These are phyloP conservation scores for Cystobasidiopsis lactophilus DNA, from an alignment of 768 basidiomycete species.

Conservation along the genomic window DNA sequence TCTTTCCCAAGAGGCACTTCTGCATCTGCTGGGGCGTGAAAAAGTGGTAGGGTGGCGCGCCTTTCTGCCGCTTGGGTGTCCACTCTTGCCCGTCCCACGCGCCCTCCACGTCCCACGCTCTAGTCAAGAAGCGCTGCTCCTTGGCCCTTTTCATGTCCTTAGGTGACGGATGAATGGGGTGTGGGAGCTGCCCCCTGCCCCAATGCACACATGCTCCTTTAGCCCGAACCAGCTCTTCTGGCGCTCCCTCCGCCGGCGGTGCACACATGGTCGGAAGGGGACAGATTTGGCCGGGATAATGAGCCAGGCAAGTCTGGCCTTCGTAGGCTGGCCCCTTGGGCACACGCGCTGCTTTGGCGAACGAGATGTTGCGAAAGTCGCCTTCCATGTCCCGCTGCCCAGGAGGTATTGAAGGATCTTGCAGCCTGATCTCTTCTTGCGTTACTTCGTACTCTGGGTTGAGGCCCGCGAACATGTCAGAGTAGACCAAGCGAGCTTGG, in stretches of 20 bases:
- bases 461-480: no score
- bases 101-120: not conserved
- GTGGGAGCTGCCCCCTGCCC: not conserved
- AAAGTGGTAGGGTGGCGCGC: not conserved
- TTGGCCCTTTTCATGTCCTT: not conserved
- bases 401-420: no score
- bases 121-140: not conserved
- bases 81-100: not conserved
- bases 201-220: not conserved
- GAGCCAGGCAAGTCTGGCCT: not conserved
- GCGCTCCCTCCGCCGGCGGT: not conserved
- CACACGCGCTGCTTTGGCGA: no score
- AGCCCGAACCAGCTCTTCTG: not conserved
- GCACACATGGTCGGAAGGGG: not conserved
- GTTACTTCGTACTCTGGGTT: no score
- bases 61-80: not conserved
- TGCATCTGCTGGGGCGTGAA: not conserved
- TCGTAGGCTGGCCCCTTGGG: no score
- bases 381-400: no score
- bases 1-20: not conserved
- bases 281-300: not conserved
- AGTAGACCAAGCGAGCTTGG: no score
- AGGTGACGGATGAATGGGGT: not conserved
- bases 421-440: no score
- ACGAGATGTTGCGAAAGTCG: no score